Evolutionary conservation across 225 moss, liverwort and hornwort species (phyloP), one percentile per base, ranked within the genome.

Genomic region (Polytrichum commune): DNA sequence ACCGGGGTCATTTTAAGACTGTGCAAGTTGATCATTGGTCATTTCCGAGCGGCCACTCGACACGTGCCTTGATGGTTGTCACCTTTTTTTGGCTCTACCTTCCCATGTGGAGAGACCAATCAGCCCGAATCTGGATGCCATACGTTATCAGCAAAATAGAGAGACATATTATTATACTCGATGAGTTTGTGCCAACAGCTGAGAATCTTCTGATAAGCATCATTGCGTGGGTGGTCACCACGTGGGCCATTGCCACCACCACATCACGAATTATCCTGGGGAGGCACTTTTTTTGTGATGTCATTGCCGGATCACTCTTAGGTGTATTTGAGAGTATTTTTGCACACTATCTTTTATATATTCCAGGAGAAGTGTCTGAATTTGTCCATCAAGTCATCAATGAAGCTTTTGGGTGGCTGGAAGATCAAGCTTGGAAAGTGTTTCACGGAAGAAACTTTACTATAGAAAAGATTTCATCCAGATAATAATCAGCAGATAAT

Each of bases 11-110:
- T 80, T 86, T 84, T 56, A 69, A 82, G 28, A 86, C 86, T 5
- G 60, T 90, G n/a, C 69, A 84, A n/a, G 70, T 71, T 65, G 96
- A 93, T 73, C 92, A 88, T 35, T 92, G 89, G 80, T 96, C 96
- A 13, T 93, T 93, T 32, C 96, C 93, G 46, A 93, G 93, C 25
- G 93, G 90, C 4, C 93, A 93, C 74, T 84, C 93, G 26, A 90
- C 96, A 0, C 81, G 93, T 8, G 92, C 90, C 19, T 65, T 96
- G 55, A 67, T 92, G 62, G 73, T 90, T 61, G 68, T 83, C 0
- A 84, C 92, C 18, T 78, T 89, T 61, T 86, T 90, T 61, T 76
- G 80, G 72, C 79, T 90, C 27, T 85, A 93, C 69, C 63, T 86
- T 35, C 79, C 90, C 62, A 78, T 89, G 81, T 90, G 90, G 92